Evolutionary conservation across 495 filamentous ascomycete genomes (phyloP).

Genomic region (Aspergillus saccharolyticus): DNA sequence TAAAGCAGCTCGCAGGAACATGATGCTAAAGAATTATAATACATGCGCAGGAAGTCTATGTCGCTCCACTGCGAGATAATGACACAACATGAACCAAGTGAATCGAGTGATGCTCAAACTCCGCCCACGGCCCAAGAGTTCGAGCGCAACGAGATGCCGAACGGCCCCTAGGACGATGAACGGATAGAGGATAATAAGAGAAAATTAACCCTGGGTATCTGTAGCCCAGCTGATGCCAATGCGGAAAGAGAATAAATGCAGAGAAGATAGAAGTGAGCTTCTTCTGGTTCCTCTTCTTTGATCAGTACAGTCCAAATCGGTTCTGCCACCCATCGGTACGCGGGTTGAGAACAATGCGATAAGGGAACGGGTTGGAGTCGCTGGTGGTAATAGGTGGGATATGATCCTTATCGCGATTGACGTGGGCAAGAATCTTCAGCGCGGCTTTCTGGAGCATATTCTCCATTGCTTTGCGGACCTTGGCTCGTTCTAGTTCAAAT

Average conservation of each 20-base stretch:
- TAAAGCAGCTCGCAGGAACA: too few species aligned
- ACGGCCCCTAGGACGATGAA: too few species aligned
- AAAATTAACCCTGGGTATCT: background rate
- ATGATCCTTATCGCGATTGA: conserved; percentile 87
- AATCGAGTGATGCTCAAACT: too few species aligned
- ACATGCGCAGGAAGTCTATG: background rate
- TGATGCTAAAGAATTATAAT: conserved; percentile 13
- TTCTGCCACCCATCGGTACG: conserved; percentile 74
- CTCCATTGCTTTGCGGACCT: conserved; percentile 83
- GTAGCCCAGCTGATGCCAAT: conserved; percentile 16
- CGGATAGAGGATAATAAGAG: background rate
- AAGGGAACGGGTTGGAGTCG: conserved; percentile 91
- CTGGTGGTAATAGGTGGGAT: conserved; percentile 95
- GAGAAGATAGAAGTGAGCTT: background rate
- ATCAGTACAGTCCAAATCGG: conserved; percentile 70
- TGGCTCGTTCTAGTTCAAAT: conserved; percentile 61
- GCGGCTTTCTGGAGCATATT: conserved; percentile 78
- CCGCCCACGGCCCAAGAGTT: background rate
- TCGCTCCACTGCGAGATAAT: too few species aligned
- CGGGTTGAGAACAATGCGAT: conserved; percentile 81
- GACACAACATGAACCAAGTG: too few species aligned
- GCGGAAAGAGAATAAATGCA: background rate
- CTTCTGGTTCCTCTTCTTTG: background rate
- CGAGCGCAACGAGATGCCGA: too few species aligned
- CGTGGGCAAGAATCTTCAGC: conserved; percentile 79